Conservation (phyloP, 768 basidiomycete species). For the Kwoniella mangroviensis region DNA sequence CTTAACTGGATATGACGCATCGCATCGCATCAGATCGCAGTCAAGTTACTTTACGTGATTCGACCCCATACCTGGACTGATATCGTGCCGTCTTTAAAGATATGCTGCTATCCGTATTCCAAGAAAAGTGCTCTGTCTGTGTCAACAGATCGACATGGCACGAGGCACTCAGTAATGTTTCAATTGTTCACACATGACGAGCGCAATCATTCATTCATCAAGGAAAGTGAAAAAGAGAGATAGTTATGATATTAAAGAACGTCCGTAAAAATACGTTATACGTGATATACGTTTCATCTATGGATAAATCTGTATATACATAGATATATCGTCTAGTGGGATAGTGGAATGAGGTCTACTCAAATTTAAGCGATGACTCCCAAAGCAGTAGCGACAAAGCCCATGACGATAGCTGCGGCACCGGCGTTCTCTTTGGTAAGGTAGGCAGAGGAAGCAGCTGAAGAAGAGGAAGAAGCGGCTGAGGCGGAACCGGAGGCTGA, state of each 20-base stretch:
- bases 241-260: background rate
- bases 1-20: no score
- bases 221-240: background rate
- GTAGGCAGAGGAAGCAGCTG: constrained; percentile 22
- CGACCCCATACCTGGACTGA: no score
- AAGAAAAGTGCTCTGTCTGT: no score
- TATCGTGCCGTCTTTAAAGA: background rate
- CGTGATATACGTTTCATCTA: background rate
- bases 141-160: background rate
- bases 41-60: no score
- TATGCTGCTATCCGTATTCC: background rate
- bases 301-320: no score
- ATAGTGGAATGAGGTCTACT: no score
- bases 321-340: no score
- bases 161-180: background rate
- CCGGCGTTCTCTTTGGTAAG: constrained; percentile 16
- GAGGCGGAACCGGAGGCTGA: constrained; percentile 14
- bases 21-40: no score
- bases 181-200: background rate
- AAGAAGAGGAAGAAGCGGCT: constrained; percentile 16
- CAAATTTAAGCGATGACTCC: constrained; percentile 23
- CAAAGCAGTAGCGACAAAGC: constrained; percentile 18
- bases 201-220: constrained; percentile 5
- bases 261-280: background rate
- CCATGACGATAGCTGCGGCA: constrained; percentile 14